These are phyloP conservation scores for Botryosphaeria agaves DNA, from an alignment of 2,329 filamentous ascomycete genomes.

Conservation along the genomic window DNA sequence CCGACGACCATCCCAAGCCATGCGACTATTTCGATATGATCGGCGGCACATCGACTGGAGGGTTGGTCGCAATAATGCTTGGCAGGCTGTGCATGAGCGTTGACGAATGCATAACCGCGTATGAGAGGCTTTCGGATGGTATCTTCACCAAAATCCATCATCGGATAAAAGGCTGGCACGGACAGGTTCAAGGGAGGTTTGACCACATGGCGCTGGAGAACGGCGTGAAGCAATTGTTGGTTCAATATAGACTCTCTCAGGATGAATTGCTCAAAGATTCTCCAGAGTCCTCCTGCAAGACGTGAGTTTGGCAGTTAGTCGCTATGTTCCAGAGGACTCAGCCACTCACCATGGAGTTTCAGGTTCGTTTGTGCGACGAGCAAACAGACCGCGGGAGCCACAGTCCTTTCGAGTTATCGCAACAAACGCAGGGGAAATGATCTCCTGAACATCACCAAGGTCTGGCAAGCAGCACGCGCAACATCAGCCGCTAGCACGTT, in stretches of 20 bases:
- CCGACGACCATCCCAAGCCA: conserved; percentile 12
- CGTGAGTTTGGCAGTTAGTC: conserved; percentile 7
- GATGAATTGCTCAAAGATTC: conserved; percentile 12
- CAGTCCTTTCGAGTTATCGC: conserved; percentile 16
- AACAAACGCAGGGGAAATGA: conserved; percentile 9
- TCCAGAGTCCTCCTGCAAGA: conserved; percentile 10
- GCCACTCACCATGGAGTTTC: neutral
- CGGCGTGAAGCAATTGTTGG: conserved; percentile 6
- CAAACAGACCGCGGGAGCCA: conserved; percentile 13
- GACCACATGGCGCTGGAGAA: conserved; percentile 1
- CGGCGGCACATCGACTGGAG: conserved; percentile 18
- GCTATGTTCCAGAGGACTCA: neutral
- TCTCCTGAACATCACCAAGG: conserved; percentile 7
- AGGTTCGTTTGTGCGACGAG: conserved; percentile 16
- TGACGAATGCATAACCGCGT: conserved; percentile 6
- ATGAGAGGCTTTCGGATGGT: conserved; percentile 1
- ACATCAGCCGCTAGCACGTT: conserved; percentile 15
- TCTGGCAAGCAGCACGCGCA: conserved; percentile 12
- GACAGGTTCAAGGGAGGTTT: conserved; percentile 4
- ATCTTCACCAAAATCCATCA: conserved; percentile 4
- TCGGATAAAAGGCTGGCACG: conserved; percentile 1
- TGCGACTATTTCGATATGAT: conserved; percentile 25
- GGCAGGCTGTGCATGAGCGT: conserved; percentile 7
- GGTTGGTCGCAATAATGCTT: conserved; percentile 13
- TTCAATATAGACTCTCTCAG: conserved; percentile 7